These are phyloP conservation scores for Nemania sp. DNA, from an alignment of 2,329 filamentous ascomycete species.

Conservation along the genomic window DNA sequence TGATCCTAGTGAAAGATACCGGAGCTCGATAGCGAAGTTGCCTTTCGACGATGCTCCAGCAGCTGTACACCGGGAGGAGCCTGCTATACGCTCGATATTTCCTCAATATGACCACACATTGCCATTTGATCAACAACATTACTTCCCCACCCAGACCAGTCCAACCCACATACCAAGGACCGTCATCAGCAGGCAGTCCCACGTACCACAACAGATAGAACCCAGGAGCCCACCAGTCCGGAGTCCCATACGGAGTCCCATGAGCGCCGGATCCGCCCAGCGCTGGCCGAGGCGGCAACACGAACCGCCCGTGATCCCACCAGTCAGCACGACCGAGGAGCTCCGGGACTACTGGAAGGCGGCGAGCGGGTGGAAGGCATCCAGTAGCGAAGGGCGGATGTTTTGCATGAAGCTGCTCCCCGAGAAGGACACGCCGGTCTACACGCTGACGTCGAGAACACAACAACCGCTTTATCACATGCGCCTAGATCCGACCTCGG, in stretches of 20 bases:
- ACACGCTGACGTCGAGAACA: constrained; percentile 64
- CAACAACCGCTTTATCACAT: constrained; percentile 70
- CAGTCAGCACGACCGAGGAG: constrained; percentile 62
- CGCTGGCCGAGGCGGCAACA: constrained; percentile 42
- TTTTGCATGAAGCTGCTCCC: constrained; percentile 63
- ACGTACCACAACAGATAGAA: constrained; percentile 49
- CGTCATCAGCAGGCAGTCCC: constrained; percentile 68
- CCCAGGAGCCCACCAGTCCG: constrained; percentile 36
- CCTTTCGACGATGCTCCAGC: constrained; percentile 47
- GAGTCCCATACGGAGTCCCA: constrained; percentile 41
- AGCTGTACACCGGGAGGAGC: constrained; percentile 32
- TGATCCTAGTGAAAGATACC: constrained; percentile 54
- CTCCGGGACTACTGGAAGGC: constrained; percentile 71
- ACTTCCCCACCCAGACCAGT: constrained; percentile 69
- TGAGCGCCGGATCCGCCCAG: constrained; percentile 38
- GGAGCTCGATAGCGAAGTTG: constrained; percentile 62
- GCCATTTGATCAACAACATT: constrained; percentile 69
- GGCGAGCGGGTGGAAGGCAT: constrained; percentile 70
- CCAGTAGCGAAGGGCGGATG: constrained; percentile 59
- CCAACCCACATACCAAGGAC: constrained; percentile 66
- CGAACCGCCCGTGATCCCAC: constrained; percentile 52
- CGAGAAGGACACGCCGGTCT: constrained; percentile 65
- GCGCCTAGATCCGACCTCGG: constrained; percentile 65
- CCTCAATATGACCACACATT: constrained; percentile 72
- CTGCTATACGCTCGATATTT: constrained; percentile 72